Evolutionary conservation across 306 rosid genomes (phyloP).

Genomic region (Pyrus betulifolia): DNA sequence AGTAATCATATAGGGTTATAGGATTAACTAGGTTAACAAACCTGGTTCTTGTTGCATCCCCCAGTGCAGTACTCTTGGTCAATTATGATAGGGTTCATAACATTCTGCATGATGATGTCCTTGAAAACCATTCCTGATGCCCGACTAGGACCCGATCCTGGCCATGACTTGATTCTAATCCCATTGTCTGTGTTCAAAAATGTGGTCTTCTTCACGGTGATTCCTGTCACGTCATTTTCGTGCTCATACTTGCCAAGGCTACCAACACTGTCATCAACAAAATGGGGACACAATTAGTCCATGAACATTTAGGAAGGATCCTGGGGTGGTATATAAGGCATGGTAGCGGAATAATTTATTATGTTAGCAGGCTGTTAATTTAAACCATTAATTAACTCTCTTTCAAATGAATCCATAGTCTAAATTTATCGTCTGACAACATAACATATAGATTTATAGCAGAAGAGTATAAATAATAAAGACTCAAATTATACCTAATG

Average conservation of each 20-base stretch:
- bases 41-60: constrained; percentile 6
- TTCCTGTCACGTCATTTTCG: constrained; percentile 27
- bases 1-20: background rate
- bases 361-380: background rate
- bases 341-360: background rate
- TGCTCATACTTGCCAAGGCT: constrained; percentile 35
- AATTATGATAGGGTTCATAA: constrained; percentile 34
- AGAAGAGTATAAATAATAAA: background rate
- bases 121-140: constrained; percentile 29
- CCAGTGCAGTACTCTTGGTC: constrained; percentile 28
- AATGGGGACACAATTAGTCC: background rate
- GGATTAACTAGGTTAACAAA: background rate
- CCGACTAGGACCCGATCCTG: constrained; percentile 29
- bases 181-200: constrained; percentile 27
- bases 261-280: constrained; percentile 15
- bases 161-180: constrained; percentile 40
- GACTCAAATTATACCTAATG: constrained; percentile 17
- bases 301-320: background rate
- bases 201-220: constrained; percentile 26
- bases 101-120: constrained; percentile 24
- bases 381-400: background rate
- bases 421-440: background rate
- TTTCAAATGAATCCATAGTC: background rate
- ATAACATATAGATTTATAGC: background rate
- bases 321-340: background rate